Evolutionary conservation across 75 land plant genomes (phyloP).

Genomic region (Chamaecyparis obtusa): DNA sequence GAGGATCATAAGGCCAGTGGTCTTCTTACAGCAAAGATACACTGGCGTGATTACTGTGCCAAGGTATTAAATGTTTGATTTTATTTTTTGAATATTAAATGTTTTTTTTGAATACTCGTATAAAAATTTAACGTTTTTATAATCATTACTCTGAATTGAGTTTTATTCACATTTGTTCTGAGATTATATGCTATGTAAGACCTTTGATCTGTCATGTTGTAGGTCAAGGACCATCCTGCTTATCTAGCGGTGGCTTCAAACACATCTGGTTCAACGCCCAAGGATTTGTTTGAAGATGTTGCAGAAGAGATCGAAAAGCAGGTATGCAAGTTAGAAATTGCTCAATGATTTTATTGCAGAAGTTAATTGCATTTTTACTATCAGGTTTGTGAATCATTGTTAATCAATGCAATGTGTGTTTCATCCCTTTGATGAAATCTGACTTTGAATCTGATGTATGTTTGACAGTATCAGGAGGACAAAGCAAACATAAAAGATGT

Average conservation of each 20-base stretch:
- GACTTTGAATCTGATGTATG: conserved; percentile 10
- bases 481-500: conserved; percentile 80
- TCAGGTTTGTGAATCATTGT: not conserved
- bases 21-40: conserved; percentile 62
- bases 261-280: conserved; percentile 86
- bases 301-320: conserved; percentile 79
- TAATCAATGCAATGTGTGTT: not conserved
- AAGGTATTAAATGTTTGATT: conserved; percentile 38
- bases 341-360: not conserved
- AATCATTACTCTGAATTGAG: not conserved
- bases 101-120: not conserved
- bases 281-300: conserved; percentile 95
- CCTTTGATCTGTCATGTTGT: not conserved
- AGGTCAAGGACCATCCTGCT: conserved; percentile 79
- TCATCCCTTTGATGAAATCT: not conserved
- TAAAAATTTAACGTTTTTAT: not conserved
- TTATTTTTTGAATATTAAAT: no score
- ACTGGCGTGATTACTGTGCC: conserved; percentile 87
- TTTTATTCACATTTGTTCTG: not conserved
- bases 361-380: not conserved
- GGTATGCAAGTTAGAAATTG: conserved; percentile 25
- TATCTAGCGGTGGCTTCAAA: conserved; percentile 79
- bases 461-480: conserved; percentile 81
- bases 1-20: conserved; percentile 77
- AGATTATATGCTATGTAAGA: not conserved